A percentile compares a stretch with the other conserved stretches of the same genome.
phyloP scores from a whole-genome alignment of 768 basidiomycete species.

The Mycena kentingensis region DNA sequence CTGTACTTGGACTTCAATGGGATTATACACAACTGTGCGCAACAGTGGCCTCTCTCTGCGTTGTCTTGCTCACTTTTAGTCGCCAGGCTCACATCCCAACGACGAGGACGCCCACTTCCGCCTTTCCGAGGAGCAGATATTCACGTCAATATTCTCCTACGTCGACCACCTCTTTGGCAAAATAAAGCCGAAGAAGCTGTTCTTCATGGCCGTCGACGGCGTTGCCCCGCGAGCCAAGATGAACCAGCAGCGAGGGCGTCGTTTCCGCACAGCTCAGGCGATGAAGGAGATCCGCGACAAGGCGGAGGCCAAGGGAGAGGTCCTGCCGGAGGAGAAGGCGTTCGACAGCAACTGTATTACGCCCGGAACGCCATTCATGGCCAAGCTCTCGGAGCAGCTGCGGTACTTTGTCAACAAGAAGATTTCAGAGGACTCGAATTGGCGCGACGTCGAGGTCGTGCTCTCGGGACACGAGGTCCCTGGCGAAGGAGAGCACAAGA shows the following conservation, averaged over 20 bases:
- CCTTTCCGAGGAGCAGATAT: conserved; percentile 95
- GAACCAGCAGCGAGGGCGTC: conserved; percentile 95
- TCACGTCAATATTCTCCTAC: conserved; percentile 95
- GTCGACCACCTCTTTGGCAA: conserved; percentile 96
- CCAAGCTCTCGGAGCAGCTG: conserved; percentile 84
- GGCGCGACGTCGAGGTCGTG: conserved; percentile 90
- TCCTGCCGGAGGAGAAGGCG: conserved; percentile 88
- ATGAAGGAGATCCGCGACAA: conserved; percentile 84
- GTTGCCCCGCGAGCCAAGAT: conserved; percentile 98
- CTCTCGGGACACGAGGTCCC: conserved; percentile 97
- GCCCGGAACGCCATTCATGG: conserved; percentile 97
- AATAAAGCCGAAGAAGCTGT: conserved; percentile 96
- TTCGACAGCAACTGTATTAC: conserved; percentile 99
- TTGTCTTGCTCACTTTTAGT: conserved; percentile 21
- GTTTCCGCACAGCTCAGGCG: conserved; percentile 94
- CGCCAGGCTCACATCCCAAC: conserved; percentile 87
- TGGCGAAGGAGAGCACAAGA: conserved; percentile 99
- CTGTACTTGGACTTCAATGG: conserved; percentile 94
- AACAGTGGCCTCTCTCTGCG: conserved; percentile 1
- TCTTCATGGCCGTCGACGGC: conserved; percentile 99
- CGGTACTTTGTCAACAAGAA: conserved; percentile 98
- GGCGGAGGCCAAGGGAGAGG: conserved; percentile 87
- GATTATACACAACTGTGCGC: conserved; percentile 81
- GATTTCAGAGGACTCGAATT: conserved; percentile 94
- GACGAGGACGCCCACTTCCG: conserved; percentile 96